Conservation (phyloP, 2,329 filamentous ascomycete genomes). For the Volutella citrinella region DNA sequence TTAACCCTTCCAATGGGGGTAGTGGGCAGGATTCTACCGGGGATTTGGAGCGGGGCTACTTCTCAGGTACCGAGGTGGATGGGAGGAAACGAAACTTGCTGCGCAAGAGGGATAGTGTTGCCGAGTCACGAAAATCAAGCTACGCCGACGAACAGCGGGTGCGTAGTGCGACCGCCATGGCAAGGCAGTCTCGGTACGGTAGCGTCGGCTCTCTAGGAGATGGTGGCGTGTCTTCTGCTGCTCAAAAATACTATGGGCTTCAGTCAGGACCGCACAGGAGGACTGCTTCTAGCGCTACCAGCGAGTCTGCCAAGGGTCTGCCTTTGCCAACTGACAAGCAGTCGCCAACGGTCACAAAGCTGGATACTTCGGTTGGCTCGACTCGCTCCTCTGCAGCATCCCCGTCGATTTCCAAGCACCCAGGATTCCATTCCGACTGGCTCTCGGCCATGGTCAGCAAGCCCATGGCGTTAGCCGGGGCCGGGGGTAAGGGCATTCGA, state of each 20-base stretch:
- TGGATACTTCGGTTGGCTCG: constrained; percentile 46
- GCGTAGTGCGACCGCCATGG: constrained; percentile 62
- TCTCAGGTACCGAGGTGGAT: constrained; percentile 84
- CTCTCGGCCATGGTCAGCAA: constrained; percentile 49
- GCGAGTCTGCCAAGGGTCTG: constrained; percentile 56
- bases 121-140: constrained; percentile 70
- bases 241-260: constrained; percentile 68
- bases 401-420: constrained; percentile 41
- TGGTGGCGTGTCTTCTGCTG: constrained; percentile 55
- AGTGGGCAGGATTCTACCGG: constrained; percentile 46
- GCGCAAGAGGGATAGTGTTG: constrained; percentile 68
- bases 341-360: constrained; percentile 59
- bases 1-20: constrained; percentile 36
- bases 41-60: constrained; percentile 85
- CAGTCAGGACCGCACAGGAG: constrained; percentile 50
- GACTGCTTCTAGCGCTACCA: constrained; percentile 58
- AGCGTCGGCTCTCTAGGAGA: constrained; percentile 75
- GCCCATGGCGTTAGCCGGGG: constrained; percentile 45
- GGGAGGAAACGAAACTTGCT: constrained; percentile 73
- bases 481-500: constrained; percentile 66
- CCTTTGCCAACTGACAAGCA: too few relatives aligned
- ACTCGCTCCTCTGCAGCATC: constrained; percentile 40
- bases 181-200: constrained; percentile 73
- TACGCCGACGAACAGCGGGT: constrained; percentile 72
- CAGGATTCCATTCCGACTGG: constrained; percentile 54